A percentile compares a stretch with the other conserved stretches of the same genome.
Evolutionary conservation across 2,329 filamentous ascomycete genomes (phyloP).

Genomic region (Penicillium corylophilum): DNA sequence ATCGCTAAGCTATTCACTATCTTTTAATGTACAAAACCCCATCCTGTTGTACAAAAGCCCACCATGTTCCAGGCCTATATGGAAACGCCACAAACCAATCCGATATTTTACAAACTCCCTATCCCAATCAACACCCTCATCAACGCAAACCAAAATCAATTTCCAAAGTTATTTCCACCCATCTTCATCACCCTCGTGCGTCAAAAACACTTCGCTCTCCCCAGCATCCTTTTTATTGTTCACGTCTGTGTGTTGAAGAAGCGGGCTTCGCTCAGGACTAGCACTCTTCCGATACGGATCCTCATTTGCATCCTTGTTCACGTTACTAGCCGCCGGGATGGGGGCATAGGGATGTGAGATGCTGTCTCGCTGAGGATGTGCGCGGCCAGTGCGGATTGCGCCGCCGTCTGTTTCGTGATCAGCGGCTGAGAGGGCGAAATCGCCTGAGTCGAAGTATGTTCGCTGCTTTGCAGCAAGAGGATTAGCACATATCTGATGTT

Average conservation of each 20-base stretch:
- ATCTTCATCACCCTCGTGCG: not conserved
- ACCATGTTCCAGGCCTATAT: no score
- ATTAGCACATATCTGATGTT: slow-evolving; percentile 1
- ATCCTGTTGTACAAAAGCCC: no score
- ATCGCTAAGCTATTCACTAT: no score
- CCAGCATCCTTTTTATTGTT: slow-evolving; percentile 1
- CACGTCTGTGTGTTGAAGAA: slow-evolving; percentile 12
- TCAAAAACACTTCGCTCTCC: not conserved
- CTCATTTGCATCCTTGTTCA: slow-evolving; percentile 23
- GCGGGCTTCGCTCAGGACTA: slow-evolving; percentile 17
- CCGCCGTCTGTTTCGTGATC: slow-evolving; percentile 23
- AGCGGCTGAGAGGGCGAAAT: slow-evolving; percentile 28
- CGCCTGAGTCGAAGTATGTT: slow-evolving; percentile 32
- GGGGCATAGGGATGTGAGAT: slow-evolving; percentile 30
- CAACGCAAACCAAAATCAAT: no score
- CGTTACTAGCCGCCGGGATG: slow-evolving; percentile 26
- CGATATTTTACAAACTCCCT: no score
- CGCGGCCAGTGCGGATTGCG: slow-evolving; percentile 23
- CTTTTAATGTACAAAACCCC: no score
- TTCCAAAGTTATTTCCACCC: no score
- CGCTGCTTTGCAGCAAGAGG: slow-evolving; percentile 19
- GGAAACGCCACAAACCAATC: no score
- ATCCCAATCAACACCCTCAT: no score
- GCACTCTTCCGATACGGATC: slow-evolving; percentile 13
- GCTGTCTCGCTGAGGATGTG: slow-evolving; percentile 27